A percentile compares a stretch with the other conserved stretches of the same genome.
phyloP scores from a whole-genome alignment of 1,284 basidiomycete species.

The Xerocomus nothofagi region DNA sequence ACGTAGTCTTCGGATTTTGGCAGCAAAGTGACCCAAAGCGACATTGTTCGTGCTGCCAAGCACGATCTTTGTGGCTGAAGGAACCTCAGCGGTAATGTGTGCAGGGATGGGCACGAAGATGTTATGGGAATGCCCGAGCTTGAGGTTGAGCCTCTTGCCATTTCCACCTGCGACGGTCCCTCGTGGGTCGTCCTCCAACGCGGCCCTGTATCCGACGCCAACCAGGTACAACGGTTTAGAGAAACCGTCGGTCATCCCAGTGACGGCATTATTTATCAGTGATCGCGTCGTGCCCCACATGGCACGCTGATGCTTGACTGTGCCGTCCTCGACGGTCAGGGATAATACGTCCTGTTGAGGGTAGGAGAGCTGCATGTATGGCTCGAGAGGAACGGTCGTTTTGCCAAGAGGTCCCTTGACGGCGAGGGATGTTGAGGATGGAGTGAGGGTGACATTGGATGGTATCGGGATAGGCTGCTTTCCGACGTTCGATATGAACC shows the following conservation, averaged over 20 bases:
- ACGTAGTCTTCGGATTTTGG: conserved; percentile 80
- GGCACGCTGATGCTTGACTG: conserved; percentile 74
- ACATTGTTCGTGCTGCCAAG: conserved; percentile 74
- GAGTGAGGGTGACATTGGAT: conserved; percentile 60
- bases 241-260: conserved; percentile 90
- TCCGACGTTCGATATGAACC: conserved; percentile 73
- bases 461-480: conserved; percentile 77
- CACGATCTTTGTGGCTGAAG: conserved; percentile 67
- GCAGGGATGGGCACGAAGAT: conserved; percentile 82
- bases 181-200: conserved; percentile 83
- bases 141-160: conserved; percentile 77
- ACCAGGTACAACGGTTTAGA: conserved; percentile 83
- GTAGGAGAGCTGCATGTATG: conserved; percentile 66
- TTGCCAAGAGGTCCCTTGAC: conserved; percentile 79
- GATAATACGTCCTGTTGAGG: conserved; percentile 49
- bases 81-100: conserved; percentile 76
- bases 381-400: conserved; percentile 66
- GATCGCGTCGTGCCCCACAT: conserved; percentile 95
- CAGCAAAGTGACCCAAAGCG: conserved; percentile 84
- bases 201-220: conserved; percentile 92
- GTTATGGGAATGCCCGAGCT: conserved; percentile 90
- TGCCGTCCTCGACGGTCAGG: conserved; percentile 72
- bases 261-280: conserved; percentile 85
- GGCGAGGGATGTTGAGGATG: conserved; percentile 50
- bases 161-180: conserved; percentile 56